Conservation (phyloP, 2,329 filamentous ascomycete genomes). For the Exophiala oligosperma region DNA sequence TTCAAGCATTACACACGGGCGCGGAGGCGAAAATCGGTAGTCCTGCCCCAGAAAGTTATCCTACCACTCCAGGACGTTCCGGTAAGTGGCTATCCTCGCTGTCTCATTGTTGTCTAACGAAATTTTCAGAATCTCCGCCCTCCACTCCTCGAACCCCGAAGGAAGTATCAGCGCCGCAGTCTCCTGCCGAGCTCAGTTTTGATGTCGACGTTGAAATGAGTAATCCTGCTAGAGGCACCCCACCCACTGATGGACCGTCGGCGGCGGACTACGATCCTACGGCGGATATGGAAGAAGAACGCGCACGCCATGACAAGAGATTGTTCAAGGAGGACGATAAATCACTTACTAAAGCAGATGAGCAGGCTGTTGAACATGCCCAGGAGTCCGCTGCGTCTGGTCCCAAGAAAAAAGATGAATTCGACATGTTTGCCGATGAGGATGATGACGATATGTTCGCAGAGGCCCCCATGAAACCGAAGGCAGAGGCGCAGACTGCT, state of each 20-base stretch:
- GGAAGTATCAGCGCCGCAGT: conserved; percentile 49
- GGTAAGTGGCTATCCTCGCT: conserved; percentile 39
- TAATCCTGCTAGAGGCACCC: conserved; percentile 51
- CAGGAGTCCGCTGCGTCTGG: conserved; percentile 34
- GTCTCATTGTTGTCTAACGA: conserved; percentile 41
- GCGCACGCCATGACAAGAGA: conserved; percentile 66
- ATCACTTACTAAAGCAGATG: conserved; percentile 60
- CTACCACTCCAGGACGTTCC: conserved; percentile 30
- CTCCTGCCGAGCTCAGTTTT: conserved; percentile 62
- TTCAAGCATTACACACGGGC: conserved; percentile 69
- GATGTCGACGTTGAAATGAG: conserved; percentile 67
- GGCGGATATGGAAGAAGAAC: conserved; percentile 83
- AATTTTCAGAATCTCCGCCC: conserved; percentile 36
- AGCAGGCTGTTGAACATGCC: conserved; percentile 50
- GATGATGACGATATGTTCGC: conserved; percentile 89
- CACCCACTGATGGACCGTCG: conserved; percentile 69
- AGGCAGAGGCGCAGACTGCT: conserved; percentile 50
- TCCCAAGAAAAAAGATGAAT: conserved; percentile 52
- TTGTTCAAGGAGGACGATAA: conserved; percentile 58
- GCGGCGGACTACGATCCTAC: conserved; percentile 91
- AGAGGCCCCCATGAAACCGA: conserved; percentile 58
- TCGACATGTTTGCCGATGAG: conserved; percentile 64
- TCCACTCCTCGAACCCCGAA: conserved; percentile 51
- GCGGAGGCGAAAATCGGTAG: conserved; percentile 60
- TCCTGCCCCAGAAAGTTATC: conserved; percentile 40